A percentile compares a stretch with the other conserved stretches of the same genome.
Conservation (phyloP, 192 early-diverging fungal genomes). For the Coemansia sp. region DNA sequence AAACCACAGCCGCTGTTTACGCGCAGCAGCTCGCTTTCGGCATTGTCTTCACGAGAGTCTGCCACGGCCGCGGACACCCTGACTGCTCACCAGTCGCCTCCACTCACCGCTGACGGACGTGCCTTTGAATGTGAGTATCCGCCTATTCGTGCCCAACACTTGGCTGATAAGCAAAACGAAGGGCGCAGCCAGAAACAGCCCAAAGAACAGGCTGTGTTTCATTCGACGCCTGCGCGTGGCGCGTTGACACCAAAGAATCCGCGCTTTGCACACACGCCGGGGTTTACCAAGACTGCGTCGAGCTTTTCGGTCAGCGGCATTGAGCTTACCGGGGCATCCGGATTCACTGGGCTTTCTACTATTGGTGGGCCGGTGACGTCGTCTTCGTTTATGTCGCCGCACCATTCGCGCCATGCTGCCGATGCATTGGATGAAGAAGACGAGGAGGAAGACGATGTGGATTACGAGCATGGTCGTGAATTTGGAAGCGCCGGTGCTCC, state of each 20-base stretch:
- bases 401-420: not conserved
- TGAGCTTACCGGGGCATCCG: constrained; percentile 27
- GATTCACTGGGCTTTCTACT: constrained; percentile 39
- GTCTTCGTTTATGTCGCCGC: constrained; percentile 1
- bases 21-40: not conserved
- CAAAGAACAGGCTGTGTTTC: not conserved
- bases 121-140: constrained; percentile 11
- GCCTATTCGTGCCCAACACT: constrained; percentile 7
- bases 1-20: constrained; percentile 14
- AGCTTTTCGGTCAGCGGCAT: constrained; percentile 31
- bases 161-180: not conserved
- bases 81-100: too few relatives aligned
- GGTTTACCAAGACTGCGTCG: constrained; percentile 18
- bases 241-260: not conserved
- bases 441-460: constrained; percentile 13
- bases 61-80: not conserved
- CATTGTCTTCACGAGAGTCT: not conserved
- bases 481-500: not conserved
- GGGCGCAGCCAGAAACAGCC: not conserved
- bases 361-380: constrained; percentile 28
- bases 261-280: constrained; percentile 25
- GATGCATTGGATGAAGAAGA: constrained; percentile 6
- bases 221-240: constrained; percentile 15
- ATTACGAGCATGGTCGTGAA: not conserved
- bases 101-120: not conserved